A percentile compares a stretch with the other conserved stretches of the same genome.
Conservation (phyloP, 768 basidiomycete genomes). For the Psilocybe subaeruginosa region DNA sequence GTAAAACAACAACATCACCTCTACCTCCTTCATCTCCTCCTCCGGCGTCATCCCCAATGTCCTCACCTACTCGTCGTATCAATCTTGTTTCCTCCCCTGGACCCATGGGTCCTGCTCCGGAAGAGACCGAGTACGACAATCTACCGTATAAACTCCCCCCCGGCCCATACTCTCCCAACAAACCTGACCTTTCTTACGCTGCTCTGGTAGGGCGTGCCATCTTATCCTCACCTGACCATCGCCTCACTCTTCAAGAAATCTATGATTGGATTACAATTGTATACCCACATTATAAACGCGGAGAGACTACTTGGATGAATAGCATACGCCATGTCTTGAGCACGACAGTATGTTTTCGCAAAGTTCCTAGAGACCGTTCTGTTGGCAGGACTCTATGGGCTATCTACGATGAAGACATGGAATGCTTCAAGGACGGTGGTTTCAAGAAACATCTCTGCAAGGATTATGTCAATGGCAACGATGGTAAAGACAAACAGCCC, state of each 20-base stretch:
- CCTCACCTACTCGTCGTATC: constrained; percentile 63
- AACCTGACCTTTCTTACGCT: constrained; percentile 91
- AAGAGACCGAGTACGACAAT: constrained; percentile 65
- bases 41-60: constrained; percentile 56
- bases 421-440: constrained; percentile 84
- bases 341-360: constrained; percentile 90
- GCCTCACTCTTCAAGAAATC: constrained; percentile 92
- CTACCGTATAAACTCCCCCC: constrained; percentile 80
- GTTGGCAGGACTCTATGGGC: constrained; percentile 89
- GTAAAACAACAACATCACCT: constrained; percentile 40
- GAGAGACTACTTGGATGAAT: constrained; percentile 97
- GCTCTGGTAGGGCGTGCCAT: constrained; percentile 96
- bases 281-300: constrained; percentile 91
- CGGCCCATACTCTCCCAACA: constrained; percentile 78
- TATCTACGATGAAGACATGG: constrained; percentile 79
- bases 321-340: constrained; percentile 96
- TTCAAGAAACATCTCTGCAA: constrained; percentile 69
- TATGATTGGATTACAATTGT: constrained; percentile 95
- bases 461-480: constrained; percentile 42
- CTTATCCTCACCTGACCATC: constrained; percentile 79
- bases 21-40: constrained; percentile 63
- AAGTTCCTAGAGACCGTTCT: constrained; percentile 74
- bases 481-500: constrained; percentile 35
- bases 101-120: constrained; percentile 67
- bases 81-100: constrained; percentile 88